phyloP scores from a whole-genome alignment of 768 basidiomycete species.

The Lepiota venenata region DNA sequence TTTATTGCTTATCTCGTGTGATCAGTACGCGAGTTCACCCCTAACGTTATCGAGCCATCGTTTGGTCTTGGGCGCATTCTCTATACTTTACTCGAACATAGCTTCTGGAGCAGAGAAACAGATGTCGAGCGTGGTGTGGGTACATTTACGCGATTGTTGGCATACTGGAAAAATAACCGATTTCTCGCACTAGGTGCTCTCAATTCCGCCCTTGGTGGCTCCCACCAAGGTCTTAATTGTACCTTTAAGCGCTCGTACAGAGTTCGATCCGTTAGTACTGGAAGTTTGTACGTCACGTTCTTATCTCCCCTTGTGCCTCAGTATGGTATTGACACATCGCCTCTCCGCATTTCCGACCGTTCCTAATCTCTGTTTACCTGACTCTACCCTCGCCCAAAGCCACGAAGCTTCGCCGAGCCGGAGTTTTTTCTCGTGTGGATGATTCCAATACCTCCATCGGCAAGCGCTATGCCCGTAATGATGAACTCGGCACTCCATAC shows the following conservation, averaged over 20 bases:
- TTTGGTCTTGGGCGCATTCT: conserved; percentile 97
- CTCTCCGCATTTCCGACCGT: conserved; percentile 7
- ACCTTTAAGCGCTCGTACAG: conserved; percentile 82
- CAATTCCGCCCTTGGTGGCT: conserved; percentile 84
- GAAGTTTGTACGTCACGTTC: conserved; percentile 78
- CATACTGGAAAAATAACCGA: conserved; percentile 8
- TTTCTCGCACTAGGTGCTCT: conserved; percentile 63
- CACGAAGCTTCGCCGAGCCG: conserved; percentile 79
- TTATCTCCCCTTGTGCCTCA: conserved; percentile 10
- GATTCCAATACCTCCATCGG: conserved; percentile 95
- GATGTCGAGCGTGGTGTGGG: conserved; percentile 87
- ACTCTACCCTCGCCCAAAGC: conserved; percentile 41
- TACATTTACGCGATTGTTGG: conserved; percentile 15
- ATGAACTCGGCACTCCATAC: conserved; percentile 97
- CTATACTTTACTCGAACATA: conserved; percentile 92
- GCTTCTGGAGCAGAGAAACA: conserved; percentile 91
- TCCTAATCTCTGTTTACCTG: neutral
- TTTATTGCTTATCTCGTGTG: conserved; percentile 8
- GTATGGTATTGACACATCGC: conserved; percentile 15
- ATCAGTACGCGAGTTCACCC: conserved; percentile 89
- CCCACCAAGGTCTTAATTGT: conserved; percentile 98
- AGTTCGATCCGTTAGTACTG: conserved; percentile 78
- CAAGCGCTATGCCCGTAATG: conserved; percentile 95
- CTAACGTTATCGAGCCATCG: conserved; percentile 98
- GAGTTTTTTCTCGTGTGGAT: conserved; percentile 91